These are phyloP conservation scores for Capniomyces stellatus DNA, from an alignment of 371 early-diverging fungal genomes.

Conservation along the genomic window DNA sequence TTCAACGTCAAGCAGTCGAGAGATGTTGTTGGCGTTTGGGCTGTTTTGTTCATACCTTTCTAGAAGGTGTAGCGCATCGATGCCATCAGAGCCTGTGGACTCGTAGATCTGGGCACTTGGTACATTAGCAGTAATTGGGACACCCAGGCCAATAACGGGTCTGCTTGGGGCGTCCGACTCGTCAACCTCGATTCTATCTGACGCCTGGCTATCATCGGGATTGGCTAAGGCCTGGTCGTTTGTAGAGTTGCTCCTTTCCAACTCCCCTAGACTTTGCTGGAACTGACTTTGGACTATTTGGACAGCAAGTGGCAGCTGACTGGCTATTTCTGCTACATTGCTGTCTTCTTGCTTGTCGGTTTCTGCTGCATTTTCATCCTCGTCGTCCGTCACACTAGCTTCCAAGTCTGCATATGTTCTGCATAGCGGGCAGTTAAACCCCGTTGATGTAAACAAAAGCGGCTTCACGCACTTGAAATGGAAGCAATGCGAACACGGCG, in stretches of 20 bases:
- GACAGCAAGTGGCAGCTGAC: background rate
- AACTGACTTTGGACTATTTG: constrained; percentile 3
- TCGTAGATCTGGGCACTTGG: no score
- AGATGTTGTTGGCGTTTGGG: background rate
- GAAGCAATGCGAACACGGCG: constrained; percentile 88
- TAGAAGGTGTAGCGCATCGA: no score
- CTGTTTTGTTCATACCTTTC: no score
- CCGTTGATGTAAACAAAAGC: constrained; percentile 42
- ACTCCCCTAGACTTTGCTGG: background rate
- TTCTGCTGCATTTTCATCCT: constrained; percentile 26
- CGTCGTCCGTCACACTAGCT: constrained; percentile 61
- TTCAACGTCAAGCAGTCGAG: background rate
- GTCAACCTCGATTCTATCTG: background rate
- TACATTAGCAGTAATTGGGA: no score
- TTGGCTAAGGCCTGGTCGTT: background rate
- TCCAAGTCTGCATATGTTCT: constrained; percentile 84
- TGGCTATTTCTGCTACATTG: background rate
- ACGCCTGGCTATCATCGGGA: background rate
- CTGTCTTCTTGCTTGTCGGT: background rate
- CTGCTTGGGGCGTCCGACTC: no score
- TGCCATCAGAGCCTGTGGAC: no score
- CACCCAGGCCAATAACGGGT: no score
- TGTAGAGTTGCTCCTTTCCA: background rate
- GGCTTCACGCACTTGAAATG: constrained; percentile 86
- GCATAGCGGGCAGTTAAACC: constrained; percentile 86